Conservation (phyloP, 2,329 filamentous ascomycete species). For the Colletotrichum orchidophilum region DNA sequence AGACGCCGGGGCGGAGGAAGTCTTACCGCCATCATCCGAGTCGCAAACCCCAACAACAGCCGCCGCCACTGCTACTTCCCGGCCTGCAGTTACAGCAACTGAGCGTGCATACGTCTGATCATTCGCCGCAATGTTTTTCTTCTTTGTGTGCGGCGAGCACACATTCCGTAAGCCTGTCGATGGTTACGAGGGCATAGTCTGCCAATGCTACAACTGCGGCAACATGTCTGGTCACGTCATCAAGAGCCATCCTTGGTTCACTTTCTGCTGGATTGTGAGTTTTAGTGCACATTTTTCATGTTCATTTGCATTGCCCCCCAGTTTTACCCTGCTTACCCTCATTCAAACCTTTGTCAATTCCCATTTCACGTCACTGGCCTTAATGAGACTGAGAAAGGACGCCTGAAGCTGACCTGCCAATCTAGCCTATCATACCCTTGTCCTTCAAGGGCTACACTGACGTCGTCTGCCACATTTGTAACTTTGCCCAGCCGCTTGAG, state of each 20-base stretch:
- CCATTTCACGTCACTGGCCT: background rate
- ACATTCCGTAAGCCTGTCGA: conserved; percentile 68
- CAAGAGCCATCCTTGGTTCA: conserved; percentile 78
- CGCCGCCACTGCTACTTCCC: background rate
- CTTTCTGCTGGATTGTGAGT: conserved; percentile 78
- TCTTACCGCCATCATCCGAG: background rate
- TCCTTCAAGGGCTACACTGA: conserved; percentile 74
- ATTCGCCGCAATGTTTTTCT: conserved; percentile 62
- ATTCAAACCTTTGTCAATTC: background rate
- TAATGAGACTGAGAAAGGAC: background rate
- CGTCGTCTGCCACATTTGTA: conserved; percentile 78
- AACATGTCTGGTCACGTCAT: conserved; percentile 70
- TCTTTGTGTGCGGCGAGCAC: conserved; percentile 70
- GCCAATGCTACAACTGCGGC: conserved; percentile 73
- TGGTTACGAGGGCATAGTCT: conserved; percentile 69
- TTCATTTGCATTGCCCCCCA: background rate
- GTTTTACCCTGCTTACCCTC: background rate
- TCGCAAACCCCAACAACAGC: background rate
- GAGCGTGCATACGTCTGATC: conserved; percentile 4
- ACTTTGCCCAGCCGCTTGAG: conserved; percentile 75
- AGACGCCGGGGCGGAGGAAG: background rate
- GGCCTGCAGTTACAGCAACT: background rate
- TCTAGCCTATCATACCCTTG: conserved; percentile 75
- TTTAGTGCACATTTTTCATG: background rate
- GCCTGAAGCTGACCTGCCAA: conserved; percentile 6